Conservation (phyloP, 495 filamentous ascomycete species). For the Opeltia flavorubescens region DNA sequence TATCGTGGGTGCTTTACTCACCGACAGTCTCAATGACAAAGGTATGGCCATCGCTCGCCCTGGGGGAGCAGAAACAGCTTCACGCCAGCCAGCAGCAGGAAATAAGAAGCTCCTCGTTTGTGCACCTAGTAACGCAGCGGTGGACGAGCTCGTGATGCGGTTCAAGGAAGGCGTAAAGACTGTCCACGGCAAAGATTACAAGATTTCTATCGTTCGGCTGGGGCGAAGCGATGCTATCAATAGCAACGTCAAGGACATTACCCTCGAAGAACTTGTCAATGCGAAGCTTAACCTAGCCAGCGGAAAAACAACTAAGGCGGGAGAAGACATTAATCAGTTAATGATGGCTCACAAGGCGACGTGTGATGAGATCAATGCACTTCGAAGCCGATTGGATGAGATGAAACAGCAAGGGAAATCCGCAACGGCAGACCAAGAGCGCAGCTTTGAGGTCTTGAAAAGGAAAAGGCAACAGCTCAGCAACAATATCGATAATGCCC, state of each 20-base stretch:
- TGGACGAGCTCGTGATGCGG: conserved; percentile 89
- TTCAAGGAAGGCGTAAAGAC: conserved; percentile 82
- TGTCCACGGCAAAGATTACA: conserved; percentile 50
- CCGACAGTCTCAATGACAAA: conserved; percentile 36
- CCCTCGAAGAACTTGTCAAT: conserved; percentile 81
- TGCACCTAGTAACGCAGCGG: conserved; percentile 92
- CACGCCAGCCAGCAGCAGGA: conserved; percentile 18
- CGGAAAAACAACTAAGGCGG: conserved; percentile 22
- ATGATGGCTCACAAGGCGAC: conserved; percentile 69
- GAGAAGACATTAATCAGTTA: conserved; percentile 56
- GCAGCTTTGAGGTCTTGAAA: conserved; percentile 59
- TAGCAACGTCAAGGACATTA: conserved; percentile 76
- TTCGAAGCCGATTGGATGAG: conserved; percentile 55
- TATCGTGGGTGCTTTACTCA: conserved; percentile 80
- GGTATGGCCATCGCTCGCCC: conserved; percentile 38
- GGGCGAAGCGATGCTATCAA: conserved; percentile 91
- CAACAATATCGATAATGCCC: conserved; percentile 65
- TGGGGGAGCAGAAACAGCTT: conserved; percentile 14
- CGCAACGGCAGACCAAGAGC: conserved; percentile 46
- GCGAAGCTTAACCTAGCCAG: conserved; percentile 41
- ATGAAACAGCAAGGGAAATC: conserved; percentile 49
- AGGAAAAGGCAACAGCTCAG: conserved; percentile 67
- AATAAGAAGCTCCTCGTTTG: conserved; percentile 85
- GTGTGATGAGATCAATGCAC: conserved; percentile 52
- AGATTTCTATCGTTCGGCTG: conserved; percentile 75